Evolutionary conservation across 1,284 basidiomycete genomes (phyloP), one percentile per base, ranked within the genome.

Genomic region (Naganishia cerealis): DNA sequence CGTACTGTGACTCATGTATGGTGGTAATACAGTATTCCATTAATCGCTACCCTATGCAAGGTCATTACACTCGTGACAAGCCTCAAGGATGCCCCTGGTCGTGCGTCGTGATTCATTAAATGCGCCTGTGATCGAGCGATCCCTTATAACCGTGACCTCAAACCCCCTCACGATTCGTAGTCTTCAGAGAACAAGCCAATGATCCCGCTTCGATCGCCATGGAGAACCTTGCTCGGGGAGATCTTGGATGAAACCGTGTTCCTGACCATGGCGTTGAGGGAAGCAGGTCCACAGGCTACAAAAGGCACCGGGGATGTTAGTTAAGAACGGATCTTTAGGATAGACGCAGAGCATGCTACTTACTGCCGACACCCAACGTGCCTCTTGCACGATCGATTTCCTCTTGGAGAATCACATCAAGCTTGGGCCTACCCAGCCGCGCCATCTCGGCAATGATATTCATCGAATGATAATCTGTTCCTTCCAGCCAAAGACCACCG

Each of bases 201-300:
- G 29, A 81, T 83, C 9, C 88, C 88, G 50, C 85, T 83, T 77
- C 83, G 80, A 75, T 90, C 88, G 2, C 89, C 89, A 46, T 79
- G 77, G 70, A 84, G 76, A 66, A 88, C 83, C 65, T 84, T 83
- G 26, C 72, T 73, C 7, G 87, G 86, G 73, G 86, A 82, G 63
- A 90, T 88, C 72, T 87, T 85, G 53, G 83, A 80, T 1, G 88
- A 85, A 29, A 90, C 85, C 54, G 85, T 81, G 76, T 89, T 88
- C 56, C 90, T 83, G 26, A 91, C 84, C 73, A 90, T 81, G 3
- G 86, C 87, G 73, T 89, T 88, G 67, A 92, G 82, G 21, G 88
- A 88, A 0, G 84, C 83, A 0, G 90, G 90, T 6, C 90, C 90
- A 74, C 90, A 92, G 68, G 87, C 87, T 88, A 69, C 6, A 57